Conservation (phyloP, 768 basidiomycete species). For the Macrolepiota fuliginosa region DNA sequence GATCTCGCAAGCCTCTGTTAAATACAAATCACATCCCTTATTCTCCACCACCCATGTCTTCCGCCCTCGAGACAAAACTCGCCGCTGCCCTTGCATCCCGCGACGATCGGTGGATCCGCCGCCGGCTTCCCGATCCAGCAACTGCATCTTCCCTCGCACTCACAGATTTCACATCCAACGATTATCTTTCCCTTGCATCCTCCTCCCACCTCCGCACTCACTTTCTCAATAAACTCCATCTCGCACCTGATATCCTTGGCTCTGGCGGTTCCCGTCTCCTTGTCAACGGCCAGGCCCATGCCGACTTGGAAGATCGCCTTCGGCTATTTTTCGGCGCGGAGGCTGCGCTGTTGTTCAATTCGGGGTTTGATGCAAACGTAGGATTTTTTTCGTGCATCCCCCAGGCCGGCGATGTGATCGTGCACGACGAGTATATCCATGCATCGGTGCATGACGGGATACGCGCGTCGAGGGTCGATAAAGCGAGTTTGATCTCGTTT, state of each 20-base stretch:
- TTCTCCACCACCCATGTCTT: background rate
- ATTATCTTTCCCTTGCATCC: constrained; percentile 82
- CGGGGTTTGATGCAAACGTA: constrained; percentile 91
- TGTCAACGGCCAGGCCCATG: constrained; percentile 72
- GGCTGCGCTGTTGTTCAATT: constrained; percentile 83
- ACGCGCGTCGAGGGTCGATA: constrained; percentile 52
- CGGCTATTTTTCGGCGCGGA: constrained; percentile 56
- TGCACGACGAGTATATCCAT: constrained; percentile 88
- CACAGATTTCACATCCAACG: constrained; percentile 85
- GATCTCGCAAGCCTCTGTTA: too few relatives aligned
- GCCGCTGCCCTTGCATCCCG: constrained; percentile 58
- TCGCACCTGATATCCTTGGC: constrained; percentile 65
- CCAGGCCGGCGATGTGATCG: constrained; percentile 69
- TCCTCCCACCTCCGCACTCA: constrained; percentile 52
- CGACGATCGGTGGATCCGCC: constrained; percentile 63
- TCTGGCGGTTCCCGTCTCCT: constrained; percentile 87
- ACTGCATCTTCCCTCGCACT: constrained; percentile 20
- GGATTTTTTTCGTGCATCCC: constrained; percentile 83
- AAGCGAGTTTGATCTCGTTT: constrained; percentile 47
- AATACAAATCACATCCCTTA: too few relatives aligned
- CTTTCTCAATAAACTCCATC: constrained; percentile 54
- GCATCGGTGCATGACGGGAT: constrained; percentile 92
- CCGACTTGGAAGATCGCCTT: constrained; percentile 68
- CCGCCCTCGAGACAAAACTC: constrained; percentile 36
- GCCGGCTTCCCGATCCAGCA: constrained; percentile 59